Conservation (phyloP, 305 asterid species). For the Coffea humblotiana region DNA sequence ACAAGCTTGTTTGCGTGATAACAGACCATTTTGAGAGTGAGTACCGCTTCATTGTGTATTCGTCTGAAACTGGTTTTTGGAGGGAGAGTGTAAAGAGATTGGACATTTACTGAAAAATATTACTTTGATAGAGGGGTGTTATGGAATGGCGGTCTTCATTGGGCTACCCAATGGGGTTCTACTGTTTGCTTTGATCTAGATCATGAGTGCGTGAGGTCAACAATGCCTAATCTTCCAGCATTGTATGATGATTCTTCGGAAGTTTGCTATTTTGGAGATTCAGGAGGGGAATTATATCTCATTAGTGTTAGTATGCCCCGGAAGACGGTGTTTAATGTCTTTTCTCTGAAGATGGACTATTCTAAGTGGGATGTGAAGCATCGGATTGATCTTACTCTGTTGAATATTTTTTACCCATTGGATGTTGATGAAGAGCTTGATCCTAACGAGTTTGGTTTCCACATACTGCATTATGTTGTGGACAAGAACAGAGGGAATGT, state of each 20-base stretch:
- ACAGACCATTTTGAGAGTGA: not conserved
- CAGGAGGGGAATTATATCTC: constrained; percentile 7
- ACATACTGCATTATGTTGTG: not conserved
- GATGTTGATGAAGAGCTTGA: not conserved
- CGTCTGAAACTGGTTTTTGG: constrained; percentile 8
- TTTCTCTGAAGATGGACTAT: constrained; percentile 12
- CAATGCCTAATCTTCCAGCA: constrained; percentile 10
- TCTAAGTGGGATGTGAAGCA: constrained; percentile 22
- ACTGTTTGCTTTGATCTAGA: constrained; percentile 18
- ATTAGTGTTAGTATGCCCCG: not conserved
- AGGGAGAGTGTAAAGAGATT: not conserved
- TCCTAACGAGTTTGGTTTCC: not conserved
- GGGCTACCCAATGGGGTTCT: not conserved
- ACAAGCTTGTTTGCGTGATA: not conserved
- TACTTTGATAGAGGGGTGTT: constrained; percentile 12
- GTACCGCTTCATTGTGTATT: not conserved
- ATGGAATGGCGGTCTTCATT: constrained; percentile 19
- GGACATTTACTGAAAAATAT: not conserved
- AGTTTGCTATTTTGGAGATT: constrained; percentile 17
- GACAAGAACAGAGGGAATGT: constrained; percentile 2
- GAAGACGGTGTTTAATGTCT: constrained; percentile 6
- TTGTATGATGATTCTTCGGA: not conserved
- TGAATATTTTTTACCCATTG: constrained; percentile 15
- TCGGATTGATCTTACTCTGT: constrained; percentile 9
- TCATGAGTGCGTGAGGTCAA: not conserved